Conservation (phyloP, 139 green algal genomes). For the Chlamydomonas sp. region DNA sequence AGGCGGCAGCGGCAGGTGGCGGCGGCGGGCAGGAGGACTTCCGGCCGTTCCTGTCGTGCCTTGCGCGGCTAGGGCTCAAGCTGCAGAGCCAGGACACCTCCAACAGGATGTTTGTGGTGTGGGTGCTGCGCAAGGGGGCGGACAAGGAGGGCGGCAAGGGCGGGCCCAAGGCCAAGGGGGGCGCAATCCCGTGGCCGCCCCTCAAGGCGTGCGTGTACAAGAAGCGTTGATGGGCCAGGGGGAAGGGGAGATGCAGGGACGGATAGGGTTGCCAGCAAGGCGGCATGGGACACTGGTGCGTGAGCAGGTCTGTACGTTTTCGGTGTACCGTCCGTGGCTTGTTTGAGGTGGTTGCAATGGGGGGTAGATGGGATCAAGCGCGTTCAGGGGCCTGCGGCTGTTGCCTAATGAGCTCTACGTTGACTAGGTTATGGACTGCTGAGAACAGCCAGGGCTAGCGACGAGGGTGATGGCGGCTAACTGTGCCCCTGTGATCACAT, state of each 20-base stretch:
- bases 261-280: no score
- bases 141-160: background rate
- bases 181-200: slow-evolving; percentile 66
- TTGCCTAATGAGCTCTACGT: no score
- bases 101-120: slow-evolving; percentile 87
- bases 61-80: slow-evolving; percentile 72
- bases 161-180: slow-evolving; percentile 15
- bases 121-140: slow-evolving; percentile 65
- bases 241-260: background rate
- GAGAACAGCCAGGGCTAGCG: no score
- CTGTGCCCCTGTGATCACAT: no score
- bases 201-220: slow-evolving; percentile 89
- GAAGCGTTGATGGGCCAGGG: slow-evolving; percentile 60
- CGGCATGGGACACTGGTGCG: no score
- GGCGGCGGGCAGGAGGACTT: slow-evolving; percentile 58
- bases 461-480: no score
- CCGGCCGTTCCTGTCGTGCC: slow-evolving; percentile 64
- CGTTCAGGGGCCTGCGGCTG: no score
- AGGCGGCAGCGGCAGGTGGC: slow-evolving; percentile 7
- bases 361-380: no score
- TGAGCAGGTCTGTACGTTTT: no score
- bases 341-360: no score
- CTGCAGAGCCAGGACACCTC: slow-evolving; percentile 58
- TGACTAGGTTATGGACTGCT: no score
- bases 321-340: no score